Evolutionary conservation across 1,139 yeast genomes (phyloP).

Genomic region (Taphrina pruni): DNA sequence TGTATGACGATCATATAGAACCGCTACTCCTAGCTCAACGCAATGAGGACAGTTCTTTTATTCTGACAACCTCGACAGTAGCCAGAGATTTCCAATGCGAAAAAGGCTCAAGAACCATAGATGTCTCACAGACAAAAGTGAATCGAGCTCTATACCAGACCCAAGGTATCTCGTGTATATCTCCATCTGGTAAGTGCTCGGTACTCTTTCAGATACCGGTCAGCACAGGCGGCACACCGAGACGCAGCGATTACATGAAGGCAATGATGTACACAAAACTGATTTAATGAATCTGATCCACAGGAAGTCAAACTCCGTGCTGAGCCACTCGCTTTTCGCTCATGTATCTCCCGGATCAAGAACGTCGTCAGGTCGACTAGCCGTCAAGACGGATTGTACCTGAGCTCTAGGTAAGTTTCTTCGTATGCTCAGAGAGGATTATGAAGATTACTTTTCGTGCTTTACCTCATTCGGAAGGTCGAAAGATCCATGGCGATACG

Average conservation of each 20-base stretch:
- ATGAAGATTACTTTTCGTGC: conserved; percentile 30
- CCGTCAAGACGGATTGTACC: background rate
- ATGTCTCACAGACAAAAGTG: background rate
- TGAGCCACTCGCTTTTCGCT: conserved; percentile 14
- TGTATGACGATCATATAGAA: conserved; percentile 28
- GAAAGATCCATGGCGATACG: conserved; percentile 19
- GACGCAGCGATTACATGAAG: background rate
- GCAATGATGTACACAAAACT: conserved; percentile 37
- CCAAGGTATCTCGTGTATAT: background rate
- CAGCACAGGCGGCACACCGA: background rate
- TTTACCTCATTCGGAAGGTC: conserved; percentile 35
- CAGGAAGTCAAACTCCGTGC: conserved; percentile 32
- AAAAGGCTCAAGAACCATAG: too few relatives aligned
- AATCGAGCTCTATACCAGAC: background rate
- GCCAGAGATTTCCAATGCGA: too few relatives aligned
- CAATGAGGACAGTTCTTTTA: conserved; percentile 32
- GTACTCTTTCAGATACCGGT: background rate
- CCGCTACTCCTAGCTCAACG: conserved; percentile 35
- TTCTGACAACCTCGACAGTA: conserved; percentile 12
- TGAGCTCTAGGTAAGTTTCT: background rate
- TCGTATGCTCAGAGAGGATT: background rate
- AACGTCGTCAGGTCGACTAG: too few relatives aligned
- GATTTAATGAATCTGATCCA: conserved; percentile 38
- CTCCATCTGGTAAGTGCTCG: background rate
- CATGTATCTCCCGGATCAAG: too few relatives aligned